Percentiles rank a stretch among this genome's conserved stretches.
Evolutionary conservation across 257 asterid species (phyloP).

Genomic region (Przewalskia tangutica): DNA sequence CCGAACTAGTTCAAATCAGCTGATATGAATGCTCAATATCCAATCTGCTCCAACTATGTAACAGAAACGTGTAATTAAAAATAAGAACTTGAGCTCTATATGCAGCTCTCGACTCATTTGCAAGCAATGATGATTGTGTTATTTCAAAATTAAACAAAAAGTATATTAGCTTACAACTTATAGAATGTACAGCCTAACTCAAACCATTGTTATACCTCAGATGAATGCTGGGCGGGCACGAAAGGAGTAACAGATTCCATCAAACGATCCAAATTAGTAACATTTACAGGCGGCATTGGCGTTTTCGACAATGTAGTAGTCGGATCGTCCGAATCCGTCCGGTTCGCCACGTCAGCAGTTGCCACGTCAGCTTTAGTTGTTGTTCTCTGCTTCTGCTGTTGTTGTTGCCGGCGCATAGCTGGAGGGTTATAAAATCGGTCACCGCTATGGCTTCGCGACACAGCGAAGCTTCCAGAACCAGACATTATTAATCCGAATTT

Average conservation of each 20-base stretch:
- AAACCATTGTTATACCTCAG: slow-evolving; percentile 41
- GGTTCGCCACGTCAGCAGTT: slow-evolving; percentile 18
- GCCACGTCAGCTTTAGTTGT: slow-evolving; percentile 18
- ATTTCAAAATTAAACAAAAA: background rate
- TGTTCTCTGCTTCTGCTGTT: slow-evolving; percentile 29
- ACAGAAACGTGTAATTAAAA: background rate
- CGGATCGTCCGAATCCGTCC: slow-evolving; percentile 25
- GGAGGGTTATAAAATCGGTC: slow-evolving; percentile 56
- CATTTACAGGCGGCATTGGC: slow-evolving; percentile 14
- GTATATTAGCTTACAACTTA: background rate
- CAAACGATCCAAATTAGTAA: slow-evolving; percentile 65
- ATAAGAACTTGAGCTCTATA: background rate
- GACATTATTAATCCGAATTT: slow-evolving; percentile 27
- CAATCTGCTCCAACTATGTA: background rate
- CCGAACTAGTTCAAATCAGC: background rate
- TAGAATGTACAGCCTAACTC: background rate
- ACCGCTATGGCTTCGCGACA: slow-evolving; percentile 41
- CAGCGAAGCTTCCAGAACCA: slow-evolving; percentile 53
- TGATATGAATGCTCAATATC: background rate
- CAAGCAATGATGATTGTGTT: background rate
- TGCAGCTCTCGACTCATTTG: background rate
- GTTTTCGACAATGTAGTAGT: slow-evolving; percentile 33
- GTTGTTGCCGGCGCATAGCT: slow-evolving; percentile 40
- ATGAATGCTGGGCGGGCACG: slow-evolving; percentile 26
- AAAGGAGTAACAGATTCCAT: slow-evolving; percentile 55